A percentile compares a stretch with the other conserved stretches of the same genome.
Evolutionary conservation across 371 early-diverging fungal species (phyloP).

Genomic region (Syncephalastrum racemosum): DNA sequence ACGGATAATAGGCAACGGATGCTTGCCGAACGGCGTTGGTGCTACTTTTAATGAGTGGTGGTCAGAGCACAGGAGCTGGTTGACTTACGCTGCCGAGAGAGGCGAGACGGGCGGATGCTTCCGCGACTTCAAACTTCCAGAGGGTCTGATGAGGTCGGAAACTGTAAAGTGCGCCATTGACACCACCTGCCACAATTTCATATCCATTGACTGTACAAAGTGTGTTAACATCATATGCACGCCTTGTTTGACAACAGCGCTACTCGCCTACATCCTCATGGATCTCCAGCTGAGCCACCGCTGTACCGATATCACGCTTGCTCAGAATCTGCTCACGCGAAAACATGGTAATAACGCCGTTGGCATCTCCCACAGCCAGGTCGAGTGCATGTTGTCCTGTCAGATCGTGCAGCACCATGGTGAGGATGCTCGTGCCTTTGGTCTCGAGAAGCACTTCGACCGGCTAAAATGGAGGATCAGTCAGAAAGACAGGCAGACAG

Average conservation of each 20-base stretch:
- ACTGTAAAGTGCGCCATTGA: conserved; percentile 39
- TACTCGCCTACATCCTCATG: conserved; percentile 32
- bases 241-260: conserved; percentile 1
- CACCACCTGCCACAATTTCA: conserved; percentile 49
- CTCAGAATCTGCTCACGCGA: conserved; percentile 47
- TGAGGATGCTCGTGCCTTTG: conserved; percentile 47
- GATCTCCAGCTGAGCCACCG: conserved; percentile 39
- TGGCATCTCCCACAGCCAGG: conserved; percentile 50
- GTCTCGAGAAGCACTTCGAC: conserved; percentile 49
- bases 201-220: conserved; percentile 30
- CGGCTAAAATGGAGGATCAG: conserved; percentile 14
- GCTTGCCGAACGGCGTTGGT: conserved; percentile 3
- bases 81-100: conserved; percentile 22
- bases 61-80: not conserved
- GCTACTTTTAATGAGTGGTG: not conserved
- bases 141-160: conserved; percentile 44
- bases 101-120: conserved; percentile 36
- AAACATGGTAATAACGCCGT: conserved; percentile 47
- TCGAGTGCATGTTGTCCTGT: conserved; percentile 44
- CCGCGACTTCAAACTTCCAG: conserved; percentile 45
- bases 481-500: not conserved
- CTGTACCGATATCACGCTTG: conserved; percentile 36
- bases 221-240: not conserved
- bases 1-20: conserved; percentile 40
- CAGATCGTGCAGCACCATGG: conserved; percentile 41